These are phyloP conservation scores for Hymenoscyphus scutula DNA, from an alignment of 2,329 filamentous ascomycete species.

Conservation along the genomic window DNA sequence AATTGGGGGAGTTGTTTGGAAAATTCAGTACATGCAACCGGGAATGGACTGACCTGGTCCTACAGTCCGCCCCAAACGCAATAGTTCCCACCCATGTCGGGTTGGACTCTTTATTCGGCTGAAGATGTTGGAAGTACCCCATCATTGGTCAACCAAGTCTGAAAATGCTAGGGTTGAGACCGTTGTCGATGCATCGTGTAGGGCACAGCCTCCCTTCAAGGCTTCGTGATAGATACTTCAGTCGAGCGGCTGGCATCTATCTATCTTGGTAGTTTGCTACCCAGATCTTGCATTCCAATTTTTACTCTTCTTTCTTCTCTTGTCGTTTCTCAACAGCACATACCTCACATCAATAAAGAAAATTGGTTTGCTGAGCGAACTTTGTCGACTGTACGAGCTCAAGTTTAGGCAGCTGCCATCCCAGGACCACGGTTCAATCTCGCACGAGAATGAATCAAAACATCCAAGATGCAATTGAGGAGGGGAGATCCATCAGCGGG, in stretches of 20 bases:
- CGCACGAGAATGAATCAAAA: not conserved
- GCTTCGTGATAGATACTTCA: not conserved
- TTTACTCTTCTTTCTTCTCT: not conserved
- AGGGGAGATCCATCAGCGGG: constrained; percentile 15
- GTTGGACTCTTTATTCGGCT: not conserved
- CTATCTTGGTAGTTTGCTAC: not conserved
- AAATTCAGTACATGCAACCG: not conserved
- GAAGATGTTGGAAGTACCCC: not conserved
- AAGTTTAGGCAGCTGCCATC: not conserved
- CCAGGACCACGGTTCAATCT: not conserved
- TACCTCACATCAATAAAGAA: not conserved
- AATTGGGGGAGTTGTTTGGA: not conserved
- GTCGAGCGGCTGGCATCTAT: not conserved
- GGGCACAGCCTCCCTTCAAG: not conserved
- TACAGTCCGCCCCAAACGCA: not conserved
- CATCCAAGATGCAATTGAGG: constrained; percentile 11
- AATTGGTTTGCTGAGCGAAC: not conserved
- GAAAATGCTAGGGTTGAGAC: not conserved
- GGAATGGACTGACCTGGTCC: not conserved
- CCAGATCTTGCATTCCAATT: not conserved
- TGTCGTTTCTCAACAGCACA: not conserved
- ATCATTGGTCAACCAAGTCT: not conserved
- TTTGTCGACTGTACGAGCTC: not conserved
- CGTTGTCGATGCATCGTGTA: not conserved
- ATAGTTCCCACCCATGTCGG: not conserved